Evolutionary conservation across 2,329 filamentous ascomycete species (phyloP), one percentile per base, ranked within the genome.

Genomic region (Microsporum ferrugineum): DNA sequence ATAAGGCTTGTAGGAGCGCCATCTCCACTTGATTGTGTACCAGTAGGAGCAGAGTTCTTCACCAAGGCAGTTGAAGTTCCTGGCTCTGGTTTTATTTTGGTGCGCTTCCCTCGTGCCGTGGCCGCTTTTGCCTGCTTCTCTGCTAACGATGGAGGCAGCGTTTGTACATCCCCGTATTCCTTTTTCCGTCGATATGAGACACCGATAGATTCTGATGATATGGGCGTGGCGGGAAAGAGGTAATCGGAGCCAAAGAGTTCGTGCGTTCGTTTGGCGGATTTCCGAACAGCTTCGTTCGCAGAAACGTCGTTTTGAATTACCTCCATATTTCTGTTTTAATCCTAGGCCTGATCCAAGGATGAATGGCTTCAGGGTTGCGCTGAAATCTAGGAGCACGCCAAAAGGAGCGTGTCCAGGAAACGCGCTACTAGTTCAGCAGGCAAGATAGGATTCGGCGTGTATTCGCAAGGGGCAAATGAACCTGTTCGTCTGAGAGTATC

Each of bases 111-210:
- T 65, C 85, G 80, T 63, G 82, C 80, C 6, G 80, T 81, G n/a
- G 83, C 77, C 41, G 82, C 81, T 68, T 79, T 83, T 12, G 88
- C 86, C 73, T 91, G 87, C 71, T 91, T 94, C 27, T 88, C 86
- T 39, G 88, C 88, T 23, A 96, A 80, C 1, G 84, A 84, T 27
- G 87, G 83, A 4, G 91, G 91, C 2, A 96, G 80, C 64, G 88
- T 86, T 71, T 85, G 84, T 27, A 94, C 86, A 69, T 86, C 79
- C 67, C 85, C 82, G 74, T 96, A 96, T 77, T 96, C 91, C 61
- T 70, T 71, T 70, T 76, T 77, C 62, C 75, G 68, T 65, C 76
- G 71, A 68, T 78, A 78, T 45, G 75, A 77, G 29, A 75, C 68
- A 36, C 74, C 72, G 63, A 78, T 76, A 36, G 75, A 74, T 31